Conservation (phyloP, 1,139 yeast species). For the Magnusiomyces fungicola region DNA sequence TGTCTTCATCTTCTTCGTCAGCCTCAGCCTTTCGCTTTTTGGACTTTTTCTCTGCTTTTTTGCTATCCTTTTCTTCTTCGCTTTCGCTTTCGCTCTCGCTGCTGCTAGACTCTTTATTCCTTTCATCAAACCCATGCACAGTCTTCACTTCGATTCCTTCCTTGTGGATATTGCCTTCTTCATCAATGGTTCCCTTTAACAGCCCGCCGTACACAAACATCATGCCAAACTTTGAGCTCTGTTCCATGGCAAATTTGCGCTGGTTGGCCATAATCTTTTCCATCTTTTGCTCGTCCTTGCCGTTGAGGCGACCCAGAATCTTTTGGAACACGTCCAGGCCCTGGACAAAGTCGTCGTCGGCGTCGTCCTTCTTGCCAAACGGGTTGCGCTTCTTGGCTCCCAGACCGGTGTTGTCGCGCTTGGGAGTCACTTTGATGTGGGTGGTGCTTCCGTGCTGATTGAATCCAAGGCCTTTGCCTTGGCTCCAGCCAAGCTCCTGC, state of each 20-base stretch:
- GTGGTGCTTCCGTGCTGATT: constrained; percentile 52
- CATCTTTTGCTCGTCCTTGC: constrained; percentile 28
- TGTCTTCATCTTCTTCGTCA: constrained; percentile 23
- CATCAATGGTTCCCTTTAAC: constrained; percentile 76
- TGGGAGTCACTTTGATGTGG: constrained; percentile 74
- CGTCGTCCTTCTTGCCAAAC: constrained; percentile 32
- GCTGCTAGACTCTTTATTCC: constrained; percentile 17
- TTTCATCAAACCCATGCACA: constrained; percentile 30
- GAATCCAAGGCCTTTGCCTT: constrained; percentile 84
- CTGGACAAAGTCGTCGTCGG: constrained; percentile 75
- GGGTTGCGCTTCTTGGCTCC: constrained; percentile 58
- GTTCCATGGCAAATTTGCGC: constrained; percentile 48
- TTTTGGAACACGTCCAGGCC: constrained; percentile 93
- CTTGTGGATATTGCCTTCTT: constrained; percentile 38
- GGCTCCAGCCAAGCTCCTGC: constrained; percentile 81
- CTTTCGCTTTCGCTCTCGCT: constrained; percentile 27
- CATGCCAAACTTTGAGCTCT: constrained; percentile 77
- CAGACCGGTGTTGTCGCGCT: constrained; percentile 76
- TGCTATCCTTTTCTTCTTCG: constrained; percentile 28
- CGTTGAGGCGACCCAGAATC: constrained; percentile 71
- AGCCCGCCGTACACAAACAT: constrained; percentile 81
- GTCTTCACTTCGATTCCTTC: constrained; percentile 57
- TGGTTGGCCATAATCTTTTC: constrained; percentile 25
- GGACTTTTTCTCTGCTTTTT: constrained; percentile 30
- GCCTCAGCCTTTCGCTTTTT: constrained; percentile 27